A percentile compares a stretch with the other conserved stretches of the same genome.
These are phyloP conservation scores for Agapanthus africanus DNA, from an alignment of 106 monocot genomes.

Conservation along the genomic window DNA sequence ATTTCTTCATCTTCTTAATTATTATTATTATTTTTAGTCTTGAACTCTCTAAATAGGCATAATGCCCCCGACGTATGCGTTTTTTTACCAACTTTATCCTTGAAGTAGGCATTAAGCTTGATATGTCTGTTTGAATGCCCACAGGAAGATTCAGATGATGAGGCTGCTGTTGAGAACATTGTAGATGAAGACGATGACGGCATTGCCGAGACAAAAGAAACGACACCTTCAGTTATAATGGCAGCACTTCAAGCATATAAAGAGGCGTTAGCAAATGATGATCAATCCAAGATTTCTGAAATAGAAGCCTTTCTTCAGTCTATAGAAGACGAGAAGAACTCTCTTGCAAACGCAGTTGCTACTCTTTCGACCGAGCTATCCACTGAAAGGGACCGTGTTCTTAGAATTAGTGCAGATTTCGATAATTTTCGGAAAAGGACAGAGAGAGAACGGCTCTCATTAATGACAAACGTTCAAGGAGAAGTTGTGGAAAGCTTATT, in stretches of 20 bases:
- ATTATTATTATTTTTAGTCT: too few relatives aligned
- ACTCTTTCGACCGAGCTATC: constrained; percentile 39
- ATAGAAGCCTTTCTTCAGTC: constrained; percentile 68
- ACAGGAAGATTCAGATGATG: constrained; percentile 50
- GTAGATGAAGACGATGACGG: constrained; percentile 17
- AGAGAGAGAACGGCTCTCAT: constrained; percentile 52
- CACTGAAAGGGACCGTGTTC: constrained; percentile 47
- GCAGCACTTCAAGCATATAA: constrained; percentile 46
- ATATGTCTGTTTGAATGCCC: not conserved
- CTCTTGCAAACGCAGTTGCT: constrained; percentile 40
- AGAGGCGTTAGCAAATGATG: constrained; percentile 60
- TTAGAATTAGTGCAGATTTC: constrained; percentile 86
- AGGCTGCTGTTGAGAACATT: constrained; percentile 21
- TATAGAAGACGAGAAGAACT: constrained; percentile 68
- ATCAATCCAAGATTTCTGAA: constrained; percentile 53
- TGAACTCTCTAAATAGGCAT: too few relatives aligned
- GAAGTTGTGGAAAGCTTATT: constrained; percentile 76
- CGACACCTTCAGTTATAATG: constrained; percentile 27
- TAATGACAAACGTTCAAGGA: constrained; percentile 73
- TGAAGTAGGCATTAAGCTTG: too few relatives aligned
- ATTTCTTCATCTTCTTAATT: too few relatives aligned
- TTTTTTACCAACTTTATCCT: too few relatives aligned
- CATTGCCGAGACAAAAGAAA: constrained; percentile 26
- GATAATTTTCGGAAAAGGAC: constrained; percentile 88
- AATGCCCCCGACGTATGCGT: too few relatives aligned